Evolutionary conservation across 192 early-diverging fungal genomes (phyloP).

Genomic region (Cetraspora pellucida): DNA sequence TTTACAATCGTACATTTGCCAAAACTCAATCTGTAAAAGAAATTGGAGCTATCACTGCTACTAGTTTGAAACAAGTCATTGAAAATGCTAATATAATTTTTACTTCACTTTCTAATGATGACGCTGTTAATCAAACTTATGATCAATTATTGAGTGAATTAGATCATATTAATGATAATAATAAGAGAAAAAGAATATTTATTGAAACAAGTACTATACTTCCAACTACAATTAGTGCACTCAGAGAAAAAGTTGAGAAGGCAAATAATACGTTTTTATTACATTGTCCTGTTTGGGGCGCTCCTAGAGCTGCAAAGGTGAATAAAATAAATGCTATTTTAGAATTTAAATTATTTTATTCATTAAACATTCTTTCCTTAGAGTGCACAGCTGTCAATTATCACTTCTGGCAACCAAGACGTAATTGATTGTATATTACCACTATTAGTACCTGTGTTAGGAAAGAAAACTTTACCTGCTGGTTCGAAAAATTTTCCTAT

Average conservation of each 20-base stretch:
- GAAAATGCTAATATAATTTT: constrained; percentile 59
- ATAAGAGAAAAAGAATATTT: constrained; percentile 47
- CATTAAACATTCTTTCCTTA: background rate
- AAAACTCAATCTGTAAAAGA: constrained; percentile 47
- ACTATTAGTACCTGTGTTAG: constrained; percentile 49
- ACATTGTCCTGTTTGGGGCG: constrained; percentile 61
- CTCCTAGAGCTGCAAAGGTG: constrained; percentile 50
- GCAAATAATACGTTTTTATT: constrained; percentile 37
- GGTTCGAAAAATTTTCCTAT: background rate
- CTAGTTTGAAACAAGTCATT: constrained; percentile 45
- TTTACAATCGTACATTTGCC: constrained; percentile 64
- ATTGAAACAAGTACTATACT: constrained; percentile 65
- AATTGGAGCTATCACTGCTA: constrained; percentile 46
- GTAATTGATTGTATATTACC: constrained; percentile 44
- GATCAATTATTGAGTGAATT: constrained; percentile 42
- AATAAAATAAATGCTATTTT: background rate
- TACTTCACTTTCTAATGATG: constrained; percentile 62
- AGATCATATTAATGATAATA: background rate
- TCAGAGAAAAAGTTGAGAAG: constrained; percentile 36
- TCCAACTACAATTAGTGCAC: constrained; percentile 42
- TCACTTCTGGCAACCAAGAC: constrained; percentile 51
- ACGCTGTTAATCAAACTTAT: constrained; percentile 53
- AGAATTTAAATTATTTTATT: constrained; percentile 1
- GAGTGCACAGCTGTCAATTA: constrained; percentile 52
- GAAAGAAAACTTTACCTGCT: constrained; percentile 54